Base-by-base conservation (phyloP, 371 early-diverging fungal species). In the Mucor piriformis region DNA sequence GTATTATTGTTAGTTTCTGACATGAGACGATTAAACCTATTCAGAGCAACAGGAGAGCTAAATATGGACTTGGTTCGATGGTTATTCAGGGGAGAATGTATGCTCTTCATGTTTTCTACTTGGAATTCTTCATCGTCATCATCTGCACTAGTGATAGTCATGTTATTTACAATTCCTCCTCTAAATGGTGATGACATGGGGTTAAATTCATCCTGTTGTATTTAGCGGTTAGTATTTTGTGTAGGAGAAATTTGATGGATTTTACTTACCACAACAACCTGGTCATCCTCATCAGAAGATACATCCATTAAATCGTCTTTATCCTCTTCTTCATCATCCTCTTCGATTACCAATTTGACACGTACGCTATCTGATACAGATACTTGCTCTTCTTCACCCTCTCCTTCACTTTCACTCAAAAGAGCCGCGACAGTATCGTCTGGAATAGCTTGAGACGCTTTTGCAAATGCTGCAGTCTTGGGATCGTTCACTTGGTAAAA, bases 381-480 rank as follows among this genome's bases (percentile, higher is more conserved):
- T 6, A 53, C 54, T 6, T 64, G 61, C 15, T 54, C 58, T 0
- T 35, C 25, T 35, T 40, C 65, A 1, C 53, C 64, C 15, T 72
- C 76, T 18, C 46, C 72, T 50, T 73, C 76, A 16, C 57, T 51
- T 37, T 69, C 66, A n/a, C 70, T 69, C 12, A 79, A 48, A 23
- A 61, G 53, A 8, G 59, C 24, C 4, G 47, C 37, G 6, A 55
- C 61, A 11, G 32, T 44, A n/a, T 70, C 67, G 16, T 68, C 71
- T 23, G 63, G 53, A 15, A 67, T 49, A 25, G 71, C 61, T 32
- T 59, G 54, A 5, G 69, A 69, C 8, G 81, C 77, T 27, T 75
- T 75, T 15, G 77, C 81, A 67, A 81, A 81, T 21, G 81, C 81
- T 10, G 70, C 68, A 0, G 81, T 81, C 32, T 75, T 69, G 6